phyloP scores from a whole-genome alignment of 495 filamentous ascomycete genomes.

The Thozetella sp. region DNA sequence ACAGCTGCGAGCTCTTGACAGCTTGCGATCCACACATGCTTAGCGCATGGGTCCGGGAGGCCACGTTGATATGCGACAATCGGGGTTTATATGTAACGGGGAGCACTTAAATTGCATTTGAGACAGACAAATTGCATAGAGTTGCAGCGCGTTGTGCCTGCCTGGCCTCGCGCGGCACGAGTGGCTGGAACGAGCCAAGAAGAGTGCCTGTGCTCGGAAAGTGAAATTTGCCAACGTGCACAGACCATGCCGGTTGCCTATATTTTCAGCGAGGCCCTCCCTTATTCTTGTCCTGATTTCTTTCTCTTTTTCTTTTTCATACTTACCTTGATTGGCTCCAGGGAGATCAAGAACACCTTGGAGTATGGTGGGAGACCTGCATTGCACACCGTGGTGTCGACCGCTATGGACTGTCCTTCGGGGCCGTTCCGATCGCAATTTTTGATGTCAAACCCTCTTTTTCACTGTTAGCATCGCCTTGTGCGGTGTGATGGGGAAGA shows the following conservation, averaged over 20 bases:
- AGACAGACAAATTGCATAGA: background rate
- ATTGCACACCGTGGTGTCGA: slow-evolving; percentile 12
- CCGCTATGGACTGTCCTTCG: slow-evolving; percentile 14
- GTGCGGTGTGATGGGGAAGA: background rate
- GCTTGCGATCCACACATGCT: slow-evolving; percentile 5
- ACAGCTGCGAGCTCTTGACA: slow-evolving; percentile 3
- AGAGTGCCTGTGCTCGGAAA: too few species aligned
- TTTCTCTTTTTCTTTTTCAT: slow-evolving; percentile 12
- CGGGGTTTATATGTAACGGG: too few species aligned
- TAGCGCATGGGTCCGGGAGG: slow-evolving; percentile 18
- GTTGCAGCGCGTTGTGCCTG: too few species aligned
- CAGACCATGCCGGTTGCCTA: slow-evolving; percentile 1
- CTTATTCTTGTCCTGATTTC: slow-evolving; percentile 3
- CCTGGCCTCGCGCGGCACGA: too few species aligned
- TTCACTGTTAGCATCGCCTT: background rate
- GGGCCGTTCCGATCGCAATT: slow-evolving; percentile 16
- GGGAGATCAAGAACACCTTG: slow-evolving; percentile 7
- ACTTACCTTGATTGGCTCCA: slow-evolving; percentile 14
- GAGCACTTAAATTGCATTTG: too few species aligned
- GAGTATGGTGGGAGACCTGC: slow-evolving; percentile 5
- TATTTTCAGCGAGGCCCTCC: background rate
- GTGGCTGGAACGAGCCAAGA: too few species aligned
- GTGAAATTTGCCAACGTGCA: slow-evolving; percentile 6
- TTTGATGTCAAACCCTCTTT: slow-evolving; percentile 1
- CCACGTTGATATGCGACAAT: slow-evolving; percentile 31